These are phyloP conservation scores for Hypoxylon intermedium DNA, from an alignment of 495 filamentous ascomycete species.

Conservation along the genomic window DNA sequence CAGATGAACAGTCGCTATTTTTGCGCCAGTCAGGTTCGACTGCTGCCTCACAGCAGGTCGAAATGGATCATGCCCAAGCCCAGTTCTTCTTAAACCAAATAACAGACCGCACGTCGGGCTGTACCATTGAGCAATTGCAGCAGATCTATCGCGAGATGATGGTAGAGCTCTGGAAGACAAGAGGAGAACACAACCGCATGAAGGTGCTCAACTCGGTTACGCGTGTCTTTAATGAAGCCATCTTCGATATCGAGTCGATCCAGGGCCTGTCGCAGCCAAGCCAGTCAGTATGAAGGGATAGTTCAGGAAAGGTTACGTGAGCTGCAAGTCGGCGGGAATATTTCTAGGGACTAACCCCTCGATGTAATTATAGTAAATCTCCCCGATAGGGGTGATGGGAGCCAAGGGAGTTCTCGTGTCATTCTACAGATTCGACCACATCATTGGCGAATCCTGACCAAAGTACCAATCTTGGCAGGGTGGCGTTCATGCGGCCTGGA, in stretches of 20 bases:
- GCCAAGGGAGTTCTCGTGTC: not conserved
- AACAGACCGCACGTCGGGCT: conserved; percentile 72
- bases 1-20: conserved; percentile 38
- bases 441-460: not conserved
- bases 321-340: not conserved
- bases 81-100: conserved; percentile 64
- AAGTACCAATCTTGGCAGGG: not conserved
- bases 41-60: conserved; percentile 50
- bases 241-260: conserved; percentile 77
- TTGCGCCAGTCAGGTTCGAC: conserved; percentile 43
- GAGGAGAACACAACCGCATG: conserved; percentile 81
- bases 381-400: not conserved
- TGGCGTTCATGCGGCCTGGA: not conserved
- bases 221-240: conserved; percentile 78
- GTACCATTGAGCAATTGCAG: conserved; percentile 91
- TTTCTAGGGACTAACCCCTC: not conserved
- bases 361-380: conserved; percentile 31
- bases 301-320: not conserved
- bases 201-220: conserved; percentile 67
- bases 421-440: not conserved
- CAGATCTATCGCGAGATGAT: conserved; percentile 90
- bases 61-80: conserved; percentile 65
- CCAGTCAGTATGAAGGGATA: conserved; percentile 12
- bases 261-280: conserved; percentile 56
- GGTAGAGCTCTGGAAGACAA: conserved; percentile 81